Base-by-base conservation (phyloP, 768 basidiomycete species). In the Podaxis sp. region DNA sequence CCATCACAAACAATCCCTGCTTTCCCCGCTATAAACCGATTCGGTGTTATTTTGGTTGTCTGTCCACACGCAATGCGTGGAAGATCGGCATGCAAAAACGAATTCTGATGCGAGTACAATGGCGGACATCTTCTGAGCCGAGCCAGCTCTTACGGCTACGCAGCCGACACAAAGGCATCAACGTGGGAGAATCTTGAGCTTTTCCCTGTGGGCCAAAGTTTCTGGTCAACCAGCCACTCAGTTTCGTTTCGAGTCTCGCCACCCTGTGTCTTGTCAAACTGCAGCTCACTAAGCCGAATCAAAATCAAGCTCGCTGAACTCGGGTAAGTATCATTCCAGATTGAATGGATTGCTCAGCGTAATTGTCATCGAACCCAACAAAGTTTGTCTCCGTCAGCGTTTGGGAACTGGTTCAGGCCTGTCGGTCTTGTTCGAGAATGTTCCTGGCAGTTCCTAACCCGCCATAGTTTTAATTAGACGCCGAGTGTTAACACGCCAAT, bases 11-110 rank as follows among this genome's bases (percentile, higher is more conserved):
- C 44, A 9, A 27, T 27, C 23, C 11, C n/a, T 25, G 23, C 21
- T 27, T 13, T 21, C 21, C 35, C 58, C 27, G 50, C 58, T 28
- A 16, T 16, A 28, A 51, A 59, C 58, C 58, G 58, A 59, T 59
- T 58, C 35, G 37, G 9, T 9, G 47, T 28, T 58, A 58, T 58
- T 50, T 38, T 50, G 23, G 32, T 40, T 42, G 11, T 6, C 32
- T 32, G 27, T 14, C 7, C 32, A 27, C 23, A 25, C 32, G 52
- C 37, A 18, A 37, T 6, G 42, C 42, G 32, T 32, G 32, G 32
- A 32, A 32, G 32, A 9, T 32, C 32, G 32, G 32, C 32, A 32
- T 32, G 32, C 14, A 44, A 3, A 44, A 4, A 6, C 16, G 18
- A 44, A 18, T 21, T 44, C 42, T 9, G 42, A 44, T 5, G 42